Conservation (phyloP, 1,284 basidiomycete genomes). For the Ceratobasidium sp. region DNA sequence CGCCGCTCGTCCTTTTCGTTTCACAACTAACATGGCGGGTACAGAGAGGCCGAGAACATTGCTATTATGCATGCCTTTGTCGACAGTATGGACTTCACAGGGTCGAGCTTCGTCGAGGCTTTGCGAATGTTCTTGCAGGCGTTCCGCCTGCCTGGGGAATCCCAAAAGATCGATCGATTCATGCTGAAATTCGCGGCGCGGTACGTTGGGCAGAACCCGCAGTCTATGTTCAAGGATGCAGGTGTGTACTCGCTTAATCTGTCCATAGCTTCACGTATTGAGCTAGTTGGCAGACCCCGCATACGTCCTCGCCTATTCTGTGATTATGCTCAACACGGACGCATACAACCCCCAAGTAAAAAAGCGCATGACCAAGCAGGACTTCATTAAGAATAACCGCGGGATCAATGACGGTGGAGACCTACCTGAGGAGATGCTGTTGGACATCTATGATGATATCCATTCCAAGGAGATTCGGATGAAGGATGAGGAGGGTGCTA, state of each 20-base stretch:
- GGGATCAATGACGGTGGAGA: constrained; percentile 92
- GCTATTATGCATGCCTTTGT: constrained; percentile 97
- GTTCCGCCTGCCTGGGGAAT: constrained; percentile 94
- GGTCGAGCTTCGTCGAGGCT: constrained; percentile 85
- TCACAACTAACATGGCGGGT: constrained; percentile 43
- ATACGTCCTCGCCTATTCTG: constrained; percentile 93
- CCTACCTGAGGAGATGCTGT: constrained; percentile 85
- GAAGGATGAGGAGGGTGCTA: constrained; percentile 92
- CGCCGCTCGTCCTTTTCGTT: neutral
- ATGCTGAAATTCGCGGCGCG: constrained; percentile 98
- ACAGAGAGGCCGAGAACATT: constrained; percentile 85
- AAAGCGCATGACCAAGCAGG: constrained; percentile 87
- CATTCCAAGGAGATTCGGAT: constrained; percentile 92
- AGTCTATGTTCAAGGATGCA: constrained; percentile 79
- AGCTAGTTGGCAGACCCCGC: constrained; percentile 73
- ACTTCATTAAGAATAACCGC: constrained; percentile 92
- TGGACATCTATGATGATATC: constrained; percentile 88
- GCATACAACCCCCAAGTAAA: constrained; percentile 95
- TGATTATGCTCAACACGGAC: constrained; percentile 95
- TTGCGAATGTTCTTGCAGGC: constrained; percentile 89
- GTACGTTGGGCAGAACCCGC: constrained; percentile 87
- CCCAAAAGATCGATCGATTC: constrained; percentile 98
- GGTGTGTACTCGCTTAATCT: constrained; percentile 45
- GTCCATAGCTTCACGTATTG: constrained; percentile 18
- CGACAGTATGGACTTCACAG: constrained; percentile 86